Evolutionary conservation across 2,329 filamentous ascomycete species (phyloP), one percentile per base, ranked within the genome.

Genomic region (Penicillium expansum): DNA sequence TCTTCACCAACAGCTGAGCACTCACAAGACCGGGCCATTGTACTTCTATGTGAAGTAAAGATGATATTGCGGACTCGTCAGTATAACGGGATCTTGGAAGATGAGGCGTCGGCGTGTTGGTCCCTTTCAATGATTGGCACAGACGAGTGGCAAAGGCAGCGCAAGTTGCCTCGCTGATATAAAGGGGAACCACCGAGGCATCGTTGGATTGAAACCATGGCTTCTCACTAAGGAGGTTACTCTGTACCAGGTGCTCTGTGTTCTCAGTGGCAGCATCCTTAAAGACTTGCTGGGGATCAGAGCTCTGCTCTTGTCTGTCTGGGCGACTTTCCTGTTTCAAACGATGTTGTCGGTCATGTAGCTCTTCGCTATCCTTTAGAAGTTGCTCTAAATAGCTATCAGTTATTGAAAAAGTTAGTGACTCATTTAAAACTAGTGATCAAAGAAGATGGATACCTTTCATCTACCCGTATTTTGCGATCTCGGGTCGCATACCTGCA

Each of bases 401-500:
- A 14, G 18, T 22, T 33, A 22, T 44, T 18, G 5, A 22, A n/a
- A n/a, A n/a, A 10, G 30, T 50, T 22, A 41, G 37, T 42, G 29
- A 29, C 30, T 5, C 22, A 20, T 18, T 43, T 10, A 16, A 24
- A n/a, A 16, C 14, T 22, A n/a, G 24, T 2, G 14, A n/a, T 8
- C 7, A 24, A 35, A 33, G 16, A 39, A 42, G 16, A 20, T 8
- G 18, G 30, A 6, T 53, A 64, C 60, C 58, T 64, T 44, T 69
- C 62, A 50, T 62, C 61, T 4, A 70, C 62, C 29, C 71, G 66
- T 29, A 77, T 48, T 60, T 74, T 76, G 20, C 74, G 67, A 41
- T 77, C 75, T 13, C 72, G 72, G 13, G 66, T 56, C 5, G 71
- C 67, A 56, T 76, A 77, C 18, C 64, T 58, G 41, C 75, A 77